Percentiles rank a stretch among this genome's conserved stretches.
These are phyloP conservation scores for Paraphoma sp. DNA, from an alignment of 2,329 filamentous ascomycete genomes.

Conservation along the genomic window DNA sequence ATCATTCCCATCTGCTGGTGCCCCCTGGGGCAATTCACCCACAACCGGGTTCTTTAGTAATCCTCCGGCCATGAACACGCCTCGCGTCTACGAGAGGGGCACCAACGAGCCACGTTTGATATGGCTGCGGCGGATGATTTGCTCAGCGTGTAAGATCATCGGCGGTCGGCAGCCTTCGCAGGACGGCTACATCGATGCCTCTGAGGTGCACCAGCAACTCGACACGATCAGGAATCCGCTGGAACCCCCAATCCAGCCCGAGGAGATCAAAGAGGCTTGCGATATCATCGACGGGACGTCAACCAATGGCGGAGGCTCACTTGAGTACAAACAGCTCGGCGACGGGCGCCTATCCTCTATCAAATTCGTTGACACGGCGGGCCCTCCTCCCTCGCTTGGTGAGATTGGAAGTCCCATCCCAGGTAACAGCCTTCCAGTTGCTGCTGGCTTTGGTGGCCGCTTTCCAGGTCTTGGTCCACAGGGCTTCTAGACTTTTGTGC, in stretches of 20 bases:
- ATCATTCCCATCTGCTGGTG: constrained; percentile 46
- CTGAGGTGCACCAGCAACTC: constrained; percentile 68
- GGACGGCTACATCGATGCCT: constrained; percentile 74
- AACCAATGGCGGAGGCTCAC: constrained; percentile 85
- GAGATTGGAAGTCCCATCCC: constrained; percentile 58
- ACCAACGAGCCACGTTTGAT: constrained; percentile 37
- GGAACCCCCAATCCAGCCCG: constrained; percentile 62
- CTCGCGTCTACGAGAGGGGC: constrained; percentile 35
- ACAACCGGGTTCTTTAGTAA: constrained; percentile 43
- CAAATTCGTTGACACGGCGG: constrained; percentile 49
- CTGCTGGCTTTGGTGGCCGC: constrained; percentile 39
- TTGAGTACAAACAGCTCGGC: constrained; percentile 69
- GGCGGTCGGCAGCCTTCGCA: constrained; percentile 52
- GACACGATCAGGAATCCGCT: constrained; percentile 67
- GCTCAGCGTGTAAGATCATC: constrained; percentile 76
- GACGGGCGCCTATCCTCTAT: constrained; percentile 47
- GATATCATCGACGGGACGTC: constrained; percentile 86
- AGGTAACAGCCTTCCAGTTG: constrained; percentile 48
- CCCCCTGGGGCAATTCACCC: constrained; percentile 50
- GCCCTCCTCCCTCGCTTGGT: constrained; percentile 45
- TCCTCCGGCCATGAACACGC: constrained; percentile 35
- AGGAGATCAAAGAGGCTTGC: constrained; percentile 81
- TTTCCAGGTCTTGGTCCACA: constrained; percentile 43
- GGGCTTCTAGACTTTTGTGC: constrained; percentile 29
- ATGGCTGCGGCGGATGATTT: constrained; percentile 65